Conservation (phyloP, 75 land plant genomes). For the Picea glauca region DNA sequence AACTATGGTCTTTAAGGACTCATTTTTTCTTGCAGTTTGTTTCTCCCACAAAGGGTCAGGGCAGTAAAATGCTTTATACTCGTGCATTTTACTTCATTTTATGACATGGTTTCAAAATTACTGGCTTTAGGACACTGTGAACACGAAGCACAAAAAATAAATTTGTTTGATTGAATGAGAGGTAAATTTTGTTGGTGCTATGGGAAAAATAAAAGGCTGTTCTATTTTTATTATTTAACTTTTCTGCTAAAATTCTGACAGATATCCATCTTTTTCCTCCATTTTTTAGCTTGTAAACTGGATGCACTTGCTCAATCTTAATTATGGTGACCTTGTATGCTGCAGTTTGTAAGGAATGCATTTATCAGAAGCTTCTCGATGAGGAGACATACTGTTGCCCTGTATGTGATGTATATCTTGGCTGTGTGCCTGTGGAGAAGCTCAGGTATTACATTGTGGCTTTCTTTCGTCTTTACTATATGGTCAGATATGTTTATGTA, state of each 20-base stretch:
- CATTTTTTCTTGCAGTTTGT: no score
- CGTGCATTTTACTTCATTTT: no score
- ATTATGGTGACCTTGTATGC: constrained; percentile 13
- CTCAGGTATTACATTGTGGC: constrained; percentile 42
- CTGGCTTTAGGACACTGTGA: no score
- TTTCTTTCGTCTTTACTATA: not conserved
- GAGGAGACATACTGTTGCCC: constrained; percentile 84
- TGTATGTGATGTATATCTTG: constrained; percentile 75
- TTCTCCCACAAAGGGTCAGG: no score
- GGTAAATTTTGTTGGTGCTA: no score
- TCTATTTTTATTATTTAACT: no score
- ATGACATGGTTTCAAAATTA: no score
- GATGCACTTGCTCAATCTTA: not conserved
- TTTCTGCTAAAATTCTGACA: not conserved
- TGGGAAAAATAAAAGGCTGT: no score
- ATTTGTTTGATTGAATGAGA: no score
- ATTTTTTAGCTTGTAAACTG: not conserved
- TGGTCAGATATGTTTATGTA: constrained; percentile 2
- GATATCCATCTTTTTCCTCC: not conserved
- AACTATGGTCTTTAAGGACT: no score
- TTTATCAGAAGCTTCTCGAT: constrained; percentile 54
- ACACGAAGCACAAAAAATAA: no score
- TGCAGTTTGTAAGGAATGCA: constrained; percentile 87
- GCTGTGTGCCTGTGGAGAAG: constrained; percentile 78
- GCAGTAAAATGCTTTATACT: no score